These are phyloP conservation scores for Yarrowia sp. DNA, from an alignment of 805 yeast species.

Conservation along the genomic window DNA sequence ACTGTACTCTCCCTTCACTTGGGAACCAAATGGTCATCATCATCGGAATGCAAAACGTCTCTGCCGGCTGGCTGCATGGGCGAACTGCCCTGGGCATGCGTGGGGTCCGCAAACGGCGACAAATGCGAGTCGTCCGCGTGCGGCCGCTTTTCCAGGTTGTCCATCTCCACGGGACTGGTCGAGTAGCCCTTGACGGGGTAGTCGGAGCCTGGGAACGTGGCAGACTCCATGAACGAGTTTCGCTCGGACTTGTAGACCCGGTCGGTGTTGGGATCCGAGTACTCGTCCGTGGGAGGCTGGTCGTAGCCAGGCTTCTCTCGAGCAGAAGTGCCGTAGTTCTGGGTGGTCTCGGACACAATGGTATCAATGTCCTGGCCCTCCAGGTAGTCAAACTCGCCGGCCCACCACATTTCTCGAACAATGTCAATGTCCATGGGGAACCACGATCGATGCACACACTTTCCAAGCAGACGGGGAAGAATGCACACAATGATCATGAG, in stretches of 20 bases:
- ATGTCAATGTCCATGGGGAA: slow-evolving; percentile 77
- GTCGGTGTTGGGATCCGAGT: slow-evolving; percentile 25
- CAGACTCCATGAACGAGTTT: slow-evolving; percentile 31
- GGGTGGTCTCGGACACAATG: slow-evolving; percentile 24
- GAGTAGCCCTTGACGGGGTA: slow-evolving; percentile 36
- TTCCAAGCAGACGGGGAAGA: slow-evolving; percentile 63
- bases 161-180: slow-evolving; percentile 30
- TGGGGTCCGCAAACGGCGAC: slow-evolving; percentile 34
- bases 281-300: slow-evolving; percentile 17
- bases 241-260: slow-evolving; percentile 19
- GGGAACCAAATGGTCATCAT: slow-evolving; percentile 22
- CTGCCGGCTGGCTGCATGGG: slow-evolving; percentile 35
- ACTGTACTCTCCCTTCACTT: background rate
- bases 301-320: slow-evolving; percentile 20
- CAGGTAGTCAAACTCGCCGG: slow-evolving; percentile 55
- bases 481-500: slow-evolving; percentile 62
- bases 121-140: slow-evolving; percentile 12
- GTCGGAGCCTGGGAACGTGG: slow-evolving; percentile 8
- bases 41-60: slow-evolving; percentile 34
- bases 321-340: slow-evolving; percentile 15
- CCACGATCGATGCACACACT: slow-evolving; percentile 58
- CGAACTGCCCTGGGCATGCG: background rate
- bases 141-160: slow-evolving; percentile 26
- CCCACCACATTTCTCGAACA: slow-evolving; percentile 64
- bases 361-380: slow-evolving; percentile 29